Evolutionary conservation across 257 asterid genomes (phyloP).

Genomic region (Fraxinus pennsylvanica): DNA sequence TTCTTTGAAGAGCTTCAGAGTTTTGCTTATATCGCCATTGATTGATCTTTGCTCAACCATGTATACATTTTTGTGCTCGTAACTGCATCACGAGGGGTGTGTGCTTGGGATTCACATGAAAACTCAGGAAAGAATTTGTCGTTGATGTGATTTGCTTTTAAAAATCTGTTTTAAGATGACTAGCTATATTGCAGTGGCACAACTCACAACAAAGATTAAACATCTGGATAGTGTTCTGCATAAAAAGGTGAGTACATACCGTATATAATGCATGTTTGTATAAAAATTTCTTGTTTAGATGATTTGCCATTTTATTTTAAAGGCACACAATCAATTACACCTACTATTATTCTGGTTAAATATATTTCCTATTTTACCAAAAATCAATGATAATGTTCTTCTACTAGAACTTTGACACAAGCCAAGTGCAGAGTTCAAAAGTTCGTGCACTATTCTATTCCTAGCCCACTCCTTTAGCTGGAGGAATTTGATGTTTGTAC

Average conservation of each 20-base stretch:
- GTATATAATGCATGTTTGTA: neutral
- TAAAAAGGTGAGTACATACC: constrained; percentile 62
- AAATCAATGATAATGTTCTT: too few species aligned
- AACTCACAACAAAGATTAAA: constrained; percentile 81
- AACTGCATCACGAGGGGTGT: neutral
- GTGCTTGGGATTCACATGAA: neutral
- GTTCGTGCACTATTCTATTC: too few species aligned
- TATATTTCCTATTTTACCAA: neutral
- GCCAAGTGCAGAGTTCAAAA: too few species aligned
- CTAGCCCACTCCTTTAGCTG: neutral
- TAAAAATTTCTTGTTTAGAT: neutral
- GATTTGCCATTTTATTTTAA: neutral
- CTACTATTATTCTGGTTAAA: neutral
- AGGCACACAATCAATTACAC: neutral
- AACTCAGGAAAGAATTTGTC: neutral
- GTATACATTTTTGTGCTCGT: neutral
- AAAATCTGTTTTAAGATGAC: neutral
- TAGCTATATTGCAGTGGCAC: constrained; percentile 62
- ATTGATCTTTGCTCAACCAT: neutral
- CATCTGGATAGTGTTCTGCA: constrained; percentile 58
- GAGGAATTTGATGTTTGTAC: neutral
- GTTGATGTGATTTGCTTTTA: neutral
- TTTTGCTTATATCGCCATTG: neutral
- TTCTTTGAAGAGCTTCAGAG: neutral
- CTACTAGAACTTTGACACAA: too few species aligned